A percentile compares a stretch with the other conserved stretches of the same genome.
These are phyloP conservation scores for Colletotrichum costaricense DNA, from an alignment of 2,329 filamentous ascomycete species.

Conservation along the genomic window DNA sequence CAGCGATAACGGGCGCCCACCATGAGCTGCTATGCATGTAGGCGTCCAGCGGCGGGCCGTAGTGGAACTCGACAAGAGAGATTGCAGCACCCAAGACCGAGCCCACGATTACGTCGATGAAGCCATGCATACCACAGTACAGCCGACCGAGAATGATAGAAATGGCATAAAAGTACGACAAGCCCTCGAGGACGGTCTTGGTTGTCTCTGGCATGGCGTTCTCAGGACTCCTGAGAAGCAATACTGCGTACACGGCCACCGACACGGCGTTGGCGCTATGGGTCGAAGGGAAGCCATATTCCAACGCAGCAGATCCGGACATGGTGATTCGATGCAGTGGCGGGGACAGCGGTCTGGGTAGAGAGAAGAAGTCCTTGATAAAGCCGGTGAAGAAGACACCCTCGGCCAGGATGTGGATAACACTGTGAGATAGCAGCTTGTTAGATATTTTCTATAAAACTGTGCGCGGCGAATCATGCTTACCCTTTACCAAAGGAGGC, in stretches of 20 bases:
- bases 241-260: slow-evolving; percentile 85
- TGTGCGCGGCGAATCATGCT: slow-evolving; percentile 46
- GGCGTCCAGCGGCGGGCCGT: slow-evolving; percentile 72
- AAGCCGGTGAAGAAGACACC: slow-evolving; percentile 93
- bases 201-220: slow-evolving; percentile 69
- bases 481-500: slow-evolving; percentile 88
- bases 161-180: slow-evolving; percentile 85
- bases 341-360: slow-evolving; percentile 91
- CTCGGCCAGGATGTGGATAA: slow-evolving; percentile 80
- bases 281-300: slow-evolving; percentile 97
- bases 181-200: slow-evolving; percentile 71
- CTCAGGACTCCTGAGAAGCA: slow-evolving; percentile 75
- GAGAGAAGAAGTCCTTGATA: slow-evolving; percentile 91
- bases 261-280: slow-evolving; percentile 98
- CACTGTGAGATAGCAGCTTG: slow-evolving; percentile 49
- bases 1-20: slow-evolving; percentile 71
- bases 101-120: slow-evolving; percentile 88
- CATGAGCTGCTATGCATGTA: slow-evolving; percentile 76
- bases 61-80: slow-evolving; percentile 69
- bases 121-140: slow-evolving; percentile 99
- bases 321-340: slow-evolving; percentile 95
- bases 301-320: slow-evolving; percentile 93
- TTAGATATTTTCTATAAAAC: not conserved
- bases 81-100: slow-evolving; percentile 79
- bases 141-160: slow-evolving; percentile 93